A percentile compares a stretch with the other conserved stretches of the same genome.
These are phyloP conservation scores for Globisporangium cylindrosporum DNA, from an alignment of 352 stramenopile genomes.

Conservation along the genomic window DNA sequence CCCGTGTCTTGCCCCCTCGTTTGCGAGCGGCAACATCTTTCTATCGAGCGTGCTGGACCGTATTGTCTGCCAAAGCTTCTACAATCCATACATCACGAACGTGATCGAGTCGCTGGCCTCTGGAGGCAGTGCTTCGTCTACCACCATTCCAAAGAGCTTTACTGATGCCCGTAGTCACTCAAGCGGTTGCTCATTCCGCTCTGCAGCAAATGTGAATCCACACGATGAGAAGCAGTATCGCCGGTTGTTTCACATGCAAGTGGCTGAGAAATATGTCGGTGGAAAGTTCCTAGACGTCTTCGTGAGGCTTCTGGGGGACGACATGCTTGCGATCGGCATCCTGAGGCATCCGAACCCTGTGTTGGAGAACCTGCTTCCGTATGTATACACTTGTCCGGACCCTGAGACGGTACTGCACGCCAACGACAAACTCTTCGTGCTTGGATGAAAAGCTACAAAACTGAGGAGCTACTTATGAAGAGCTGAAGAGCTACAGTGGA, in stretches of 20 bases:
- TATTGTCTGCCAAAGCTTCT: slow-evolving; percentile 74
- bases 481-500: background rate
- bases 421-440: slow-evolving; percentile 54
- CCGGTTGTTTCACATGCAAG: slow-evolving; percentile 35
- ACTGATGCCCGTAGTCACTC: too few species aligned
- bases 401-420: slow-evolving; percentile 41
- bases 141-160: background rate
- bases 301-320: slow-evolving; percentile 32
- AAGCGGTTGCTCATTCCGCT: background rate
- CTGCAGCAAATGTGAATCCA: background rate
- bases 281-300: slow-evolving; percentile 46
- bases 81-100: slow-evolving; percentile 76
- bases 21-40: slow-evolving; percentile 53
- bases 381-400: slow-evolving; percentile 60
- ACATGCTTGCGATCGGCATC: slow-evolving; percentile 53
- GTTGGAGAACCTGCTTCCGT: slow-evolving; percentile 59
- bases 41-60: slow-evolving; percentile 57
- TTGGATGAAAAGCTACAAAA: slow-evolving; percentile 28
- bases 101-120: slow-evolving; percentile 49
- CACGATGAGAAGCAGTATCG: background rate
- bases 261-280: slow-evolving; percentile 39
- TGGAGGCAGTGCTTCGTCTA: slow-evolving; percentile 18
- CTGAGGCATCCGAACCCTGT: slow-evolving; percentile 31
- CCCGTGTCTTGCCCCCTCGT: slow-evolving; percentile 51
- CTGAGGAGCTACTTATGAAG: too few species aligned